Evolutionary conservation across 345 rosid species (phyloP).

Genomic region (Geranium rotundifolium): DNA sequence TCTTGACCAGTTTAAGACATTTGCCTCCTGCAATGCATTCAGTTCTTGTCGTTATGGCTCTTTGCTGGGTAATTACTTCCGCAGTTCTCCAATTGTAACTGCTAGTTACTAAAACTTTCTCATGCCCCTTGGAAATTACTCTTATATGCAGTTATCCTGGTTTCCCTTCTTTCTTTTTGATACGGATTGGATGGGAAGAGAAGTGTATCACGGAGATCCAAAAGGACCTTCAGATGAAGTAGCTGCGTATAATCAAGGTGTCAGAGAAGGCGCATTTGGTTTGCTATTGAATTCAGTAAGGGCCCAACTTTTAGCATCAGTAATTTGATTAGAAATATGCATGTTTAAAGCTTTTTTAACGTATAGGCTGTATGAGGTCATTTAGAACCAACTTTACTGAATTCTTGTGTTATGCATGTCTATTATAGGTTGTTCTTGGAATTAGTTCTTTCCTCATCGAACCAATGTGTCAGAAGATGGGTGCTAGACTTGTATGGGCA

Average conservation of each 20-base stretch:
- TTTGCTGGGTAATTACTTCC: conserved; percentile 70
- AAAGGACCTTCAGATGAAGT: conserved; percentile 43
- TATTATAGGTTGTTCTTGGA: conserved; percentile 79
- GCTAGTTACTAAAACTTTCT: not conserved
- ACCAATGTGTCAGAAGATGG: conserved; percentile 81
- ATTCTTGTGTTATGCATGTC: not conserved
- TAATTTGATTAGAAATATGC: not conserved
- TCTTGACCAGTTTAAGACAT: conserved; percentile 90
- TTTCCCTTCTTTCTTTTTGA: conserved; percentile 96
- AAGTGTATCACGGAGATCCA: conserved; percentile 92
- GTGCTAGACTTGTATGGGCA: conserved; percentile 84
- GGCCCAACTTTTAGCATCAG: conserved; percentile 32
- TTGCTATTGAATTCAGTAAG: conserved; percentile 99
- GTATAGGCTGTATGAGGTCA: not conserved
- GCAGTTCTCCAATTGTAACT: not conserved
- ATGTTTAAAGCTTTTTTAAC: not conserved
- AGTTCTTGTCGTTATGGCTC: conserved; percentile 88
- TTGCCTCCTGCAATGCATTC: conserved; percentile 89
- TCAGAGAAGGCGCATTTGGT: conserved; percentile 98
- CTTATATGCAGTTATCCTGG: conserved; percentile 79
- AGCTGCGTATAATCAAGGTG: conserved; percentile 70
- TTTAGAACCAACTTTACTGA: not conserved
- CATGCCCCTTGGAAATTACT: conserved; percentile 6
- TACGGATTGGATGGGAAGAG: conserved; percentile 99
- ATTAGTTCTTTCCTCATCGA: conserved; percentile 78